Base-by-base conservation (phyloP, 108 stramenopile species). In the Skeletonema menzelii region DNA sequence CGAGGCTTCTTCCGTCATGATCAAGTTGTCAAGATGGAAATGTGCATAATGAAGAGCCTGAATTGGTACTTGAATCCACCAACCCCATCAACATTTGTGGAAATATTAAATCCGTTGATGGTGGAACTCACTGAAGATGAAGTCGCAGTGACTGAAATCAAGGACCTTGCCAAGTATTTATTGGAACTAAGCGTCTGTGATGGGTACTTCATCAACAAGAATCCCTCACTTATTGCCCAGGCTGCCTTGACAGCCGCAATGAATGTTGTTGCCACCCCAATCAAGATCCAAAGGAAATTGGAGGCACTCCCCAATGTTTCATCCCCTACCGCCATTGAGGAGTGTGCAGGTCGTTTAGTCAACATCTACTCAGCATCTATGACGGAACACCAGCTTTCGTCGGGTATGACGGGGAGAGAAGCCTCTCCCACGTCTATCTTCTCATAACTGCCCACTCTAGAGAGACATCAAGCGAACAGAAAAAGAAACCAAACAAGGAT, bases 31-130 rank as follows among this genome's bases (percentile, higher is more conserved):
- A 32, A 27, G 31, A 75, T 70, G 68, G 73, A 75, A 35, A 20
- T 59, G 35, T 27, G 26, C 28, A 62, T 75, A 24, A 59, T 59
- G 17, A 30, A 46, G 14, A 46, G 19, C 28, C 34, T 75, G 19
- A 24, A 66, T 35, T 75, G 73, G 73, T 42, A 69, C 30, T 46
- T 75, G 65, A 65, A 72, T 35, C 71, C 71, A 6, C 71, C 71
- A 19, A 67, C 28, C 5, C 71, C 71, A 20, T 26, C 20, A 22
- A 56, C 22, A 14, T 72, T 72, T 66, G 22, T 66, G 8, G 65
- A 65, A 12, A 42, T 66, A 26, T 8, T 67, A n/a, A 4, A 10
- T n/a, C 65, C 65, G 27, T 13, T 72, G 15, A 47, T 67, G 49
- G 8, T 47, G 14, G 42, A 61, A 13, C 12, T 38, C 11, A 14